These are phyloP conservation scores for Kwoniella mangroviensis DNA, from an alignment of 768 basidiomycete species.

Conservation along the genomic window DNA sequence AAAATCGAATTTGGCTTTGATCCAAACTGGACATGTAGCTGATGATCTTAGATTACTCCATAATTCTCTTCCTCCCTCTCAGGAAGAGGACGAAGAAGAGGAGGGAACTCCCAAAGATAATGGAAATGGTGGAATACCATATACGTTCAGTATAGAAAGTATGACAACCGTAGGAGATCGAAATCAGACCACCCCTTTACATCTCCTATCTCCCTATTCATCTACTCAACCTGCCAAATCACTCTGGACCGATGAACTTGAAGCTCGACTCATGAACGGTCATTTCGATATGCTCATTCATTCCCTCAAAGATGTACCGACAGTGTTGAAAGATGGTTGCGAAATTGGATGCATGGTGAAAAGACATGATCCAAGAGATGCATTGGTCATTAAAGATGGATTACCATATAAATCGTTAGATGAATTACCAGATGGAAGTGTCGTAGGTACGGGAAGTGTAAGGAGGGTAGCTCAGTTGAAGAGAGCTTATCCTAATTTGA, in stretches of 20 bases:
- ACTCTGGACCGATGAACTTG: constrained; percentile 96
- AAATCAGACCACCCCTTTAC: constrained; percentile 83
- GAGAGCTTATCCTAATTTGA: constrained; percentile 72
- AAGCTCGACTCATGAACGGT: constrained; percentile 73
- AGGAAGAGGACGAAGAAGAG: neutral
- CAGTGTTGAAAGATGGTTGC: constrained; percentile 79
- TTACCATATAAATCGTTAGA: constrained; percentile 71
- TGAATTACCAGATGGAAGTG: constrained; percentile 82
- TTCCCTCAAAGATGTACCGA: constrained; percentile 91
- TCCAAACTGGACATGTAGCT: constrained; percentile 83
- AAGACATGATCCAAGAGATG: constrained; percentile 86
- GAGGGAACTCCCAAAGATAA: neutral
- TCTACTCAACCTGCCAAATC: constrained; percentile 57
- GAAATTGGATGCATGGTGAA: constrained; percentile 81
- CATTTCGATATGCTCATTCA: constrained; percentile 91
- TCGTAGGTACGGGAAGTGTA: constrained; percentile 95
- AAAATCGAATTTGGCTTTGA: constrained; percentile 81
- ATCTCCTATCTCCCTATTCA: constrained; percentile 69
- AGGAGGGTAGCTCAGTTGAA: constrained; percentile 87
- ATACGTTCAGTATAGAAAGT: constrained; percentile 64
- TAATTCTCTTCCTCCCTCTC: constrained; percentile 55
- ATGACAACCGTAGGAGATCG: constrained; percentile 83
- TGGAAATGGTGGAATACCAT: constrained; percentile 8
- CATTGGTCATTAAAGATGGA: constrained; percentile 81
- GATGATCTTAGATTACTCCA: constrained; percentile 67